A percentile compares a stretch with the other conserved stretches of the same genome.
phyloP scores from a whole-genome alignment of 352 stramenopile species.

The Pythium rishiriense region DNA sequence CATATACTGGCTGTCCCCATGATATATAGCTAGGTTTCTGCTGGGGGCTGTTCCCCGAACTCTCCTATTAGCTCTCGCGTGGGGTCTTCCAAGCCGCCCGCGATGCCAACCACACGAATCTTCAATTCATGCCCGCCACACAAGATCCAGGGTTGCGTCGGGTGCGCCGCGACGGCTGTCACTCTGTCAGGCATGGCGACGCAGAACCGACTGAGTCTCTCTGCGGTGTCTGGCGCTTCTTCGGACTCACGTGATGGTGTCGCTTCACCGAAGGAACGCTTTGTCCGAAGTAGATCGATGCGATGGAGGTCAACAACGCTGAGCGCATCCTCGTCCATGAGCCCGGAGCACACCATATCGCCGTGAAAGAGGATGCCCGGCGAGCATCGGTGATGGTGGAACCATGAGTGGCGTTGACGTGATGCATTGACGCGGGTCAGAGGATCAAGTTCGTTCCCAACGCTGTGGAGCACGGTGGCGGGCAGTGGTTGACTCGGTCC shows the following conservation, averaged over 20 bases:
- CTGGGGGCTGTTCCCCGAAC: background rate
- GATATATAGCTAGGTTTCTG: background rate
- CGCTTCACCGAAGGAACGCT: background rate
- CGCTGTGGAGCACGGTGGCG: conserved; percentile 36
- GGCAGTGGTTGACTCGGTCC: conserved; percentile 11
- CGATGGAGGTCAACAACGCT: conserved; percentile 58
- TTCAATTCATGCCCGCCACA: conserved; percentile 22
- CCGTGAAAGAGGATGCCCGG: conserved; percentile 48
- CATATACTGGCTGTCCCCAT: too few species aligned
- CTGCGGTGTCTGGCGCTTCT: background rate
- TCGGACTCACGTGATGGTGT: too few species aligned
- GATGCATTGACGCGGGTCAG: conserved; percentile 27
- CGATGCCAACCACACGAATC: conserved; percentile 14
- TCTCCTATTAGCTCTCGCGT: background rate
- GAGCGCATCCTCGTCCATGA: conserved; percentile 38
- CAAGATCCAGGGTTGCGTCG: conserved; percentile 21
- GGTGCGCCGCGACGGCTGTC: conserved; percentile 24
- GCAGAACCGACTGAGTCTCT: conserved; percentile 23
- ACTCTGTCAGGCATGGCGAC: conserved; percentile 15
- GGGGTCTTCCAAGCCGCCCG: background rate
- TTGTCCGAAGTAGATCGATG: conserved; percentile 18
- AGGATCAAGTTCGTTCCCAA: conserved; percentile 6
- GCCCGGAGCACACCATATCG: conserved; percentile 51
- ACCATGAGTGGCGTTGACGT: conserved; percentile 49
- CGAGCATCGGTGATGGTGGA: conserved; percentile 52